Evolutionary conservation across 148 eudicot species (phyloP), one percentile per base, ranked within the genome.

Genomic region (Fallopia convolvulus): DNA sequence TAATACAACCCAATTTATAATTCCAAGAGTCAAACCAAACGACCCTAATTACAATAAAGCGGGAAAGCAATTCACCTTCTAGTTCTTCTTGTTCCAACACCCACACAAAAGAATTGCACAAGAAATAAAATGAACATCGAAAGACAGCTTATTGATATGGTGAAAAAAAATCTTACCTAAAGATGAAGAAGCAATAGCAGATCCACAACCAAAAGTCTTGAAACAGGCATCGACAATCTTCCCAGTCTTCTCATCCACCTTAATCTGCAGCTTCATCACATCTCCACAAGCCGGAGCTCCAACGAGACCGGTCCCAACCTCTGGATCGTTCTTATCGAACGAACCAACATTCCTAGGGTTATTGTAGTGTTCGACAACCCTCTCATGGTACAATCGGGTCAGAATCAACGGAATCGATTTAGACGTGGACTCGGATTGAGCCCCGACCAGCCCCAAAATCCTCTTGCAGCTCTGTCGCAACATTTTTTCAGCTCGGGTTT

Each of bases 231-330:
- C 99, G 2, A 74, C 80, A 33, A 94, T 91, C 82, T 94, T 89
- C 1, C 99, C 99, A 1, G 83, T 85, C 80, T 86, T 76, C 23
- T 90, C 91, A 80, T 94, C 97, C 56, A 92, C 93, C 88, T 77
- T 89, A 46, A 94, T 92, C 82, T 94, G 98, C 2, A 94, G 87
- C 85, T 94, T 94, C 98, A 94, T 94, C 3, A 94, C 98, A 80
- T 92, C 98, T 13, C 98, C 98, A 55, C 98, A 94, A 8, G 98
- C 98, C 63, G 98, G 98, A 0, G 97, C 98, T 23, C 98, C 97
- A 17, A 94, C 98, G 0, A 94, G 90, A 15, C 98, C 98, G n/a
- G 98, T 94, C 8, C 97, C 98, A 2, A 94, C 96, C 47, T 79
- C 71, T 7, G 93, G 90, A 76, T 94, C 98, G 65, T 79, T 82